Conservation (phyloP, 768 basidiomycete species). For the Cystoderma amianthinum region DNA sequence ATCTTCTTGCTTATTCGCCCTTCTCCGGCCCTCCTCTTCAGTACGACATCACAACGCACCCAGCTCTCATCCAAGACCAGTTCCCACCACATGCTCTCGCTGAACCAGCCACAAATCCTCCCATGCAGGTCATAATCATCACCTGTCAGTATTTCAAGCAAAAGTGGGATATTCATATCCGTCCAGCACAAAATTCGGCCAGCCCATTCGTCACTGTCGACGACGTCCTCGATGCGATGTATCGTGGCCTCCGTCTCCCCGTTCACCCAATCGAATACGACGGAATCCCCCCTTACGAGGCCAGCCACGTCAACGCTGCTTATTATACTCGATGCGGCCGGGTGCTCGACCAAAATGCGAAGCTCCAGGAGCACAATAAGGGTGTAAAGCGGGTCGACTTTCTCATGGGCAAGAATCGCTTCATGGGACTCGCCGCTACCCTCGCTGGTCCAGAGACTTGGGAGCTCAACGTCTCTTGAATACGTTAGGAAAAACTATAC, state of each 20-base stretch:
- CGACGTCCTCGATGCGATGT: constrained; percentile 43
- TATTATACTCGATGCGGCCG: constrained; percentile 35
- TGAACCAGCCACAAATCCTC: constrained; percentile 36
- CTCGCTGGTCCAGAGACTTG: constrained; percentile 31
- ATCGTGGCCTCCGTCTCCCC: constrained; percentile 36
- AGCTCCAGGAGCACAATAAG: constrained; percentile 32
- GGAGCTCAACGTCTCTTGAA: constrained; percentile 32
- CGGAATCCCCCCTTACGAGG: constrained; percentile 20
- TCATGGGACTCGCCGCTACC: constrained; percentile 44
- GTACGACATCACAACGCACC: constrained; percentile 30
- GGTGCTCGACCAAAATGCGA: constrained; percentile 19
- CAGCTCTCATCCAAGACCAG: constrained; percentile 17
- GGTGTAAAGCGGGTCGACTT: constrained; percentile 54
- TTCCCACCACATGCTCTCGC: constrained; percentile 23
- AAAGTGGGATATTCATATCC: constrained; percentile 24
- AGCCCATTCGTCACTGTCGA: constrained; percentile 31
- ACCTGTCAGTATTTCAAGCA: constrained; percentile 20
- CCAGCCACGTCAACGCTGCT: constrained; percentile 31
- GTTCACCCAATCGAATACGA: constrained; percentile 40
- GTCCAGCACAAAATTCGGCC: constrained; percentile 14
- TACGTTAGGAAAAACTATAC: too few species aligned
- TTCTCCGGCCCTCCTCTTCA: constrained; percentile 22
- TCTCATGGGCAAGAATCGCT: constrained; percentile 34
- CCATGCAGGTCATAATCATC: constrained; percentile 25
- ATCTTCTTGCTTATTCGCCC: constrained; percentile 30